These are phyloP conservation scores for Acarospora socialis DNA, from an alignment of 2,329 filamentous ascomycete species.

Conservation along the genomic window DNA sequence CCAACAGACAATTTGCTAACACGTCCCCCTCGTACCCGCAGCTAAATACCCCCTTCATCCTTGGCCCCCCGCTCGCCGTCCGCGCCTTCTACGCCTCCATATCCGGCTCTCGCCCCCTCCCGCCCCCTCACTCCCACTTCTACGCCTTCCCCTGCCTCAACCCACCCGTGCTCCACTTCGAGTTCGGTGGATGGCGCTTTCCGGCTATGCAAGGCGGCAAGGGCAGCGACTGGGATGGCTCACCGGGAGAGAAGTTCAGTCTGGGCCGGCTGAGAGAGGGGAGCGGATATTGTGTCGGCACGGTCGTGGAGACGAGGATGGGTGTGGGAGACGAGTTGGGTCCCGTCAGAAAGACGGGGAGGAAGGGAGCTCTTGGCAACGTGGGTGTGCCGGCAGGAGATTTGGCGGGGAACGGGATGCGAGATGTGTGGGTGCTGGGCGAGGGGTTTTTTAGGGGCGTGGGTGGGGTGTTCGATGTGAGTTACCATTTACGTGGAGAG, in stretches of 20 bases:
- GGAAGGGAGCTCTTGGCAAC: conserved; percentile 7
- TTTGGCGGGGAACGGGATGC: conserved; percentile 14
- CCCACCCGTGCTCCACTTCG: conserved; percentile 17
- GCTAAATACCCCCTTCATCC: conserved; percentile 21
- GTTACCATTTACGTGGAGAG: conserved; percentile 1
- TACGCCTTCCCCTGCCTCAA: conserved; percentile 21
- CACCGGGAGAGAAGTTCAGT: conserved; percentile 15
- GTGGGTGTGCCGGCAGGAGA: conserved; percentile 8
- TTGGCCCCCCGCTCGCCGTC: conserved; percentile 20
- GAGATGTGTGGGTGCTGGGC: conserved; percentile 16
- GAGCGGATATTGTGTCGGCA: conserved; percentile 16
- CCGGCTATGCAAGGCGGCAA: conserved; percentile 13
- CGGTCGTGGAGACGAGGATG: conserved; percentile 16
- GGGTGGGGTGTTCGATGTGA: conserved; percentile 16
- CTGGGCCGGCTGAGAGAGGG: conserved; percentile 14
- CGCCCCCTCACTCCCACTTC: conserved; percentile 16
- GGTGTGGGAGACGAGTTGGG: conserved; percentile 13
- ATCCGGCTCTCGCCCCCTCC: conserved; percentile 20
- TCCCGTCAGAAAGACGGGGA: conserved; percentile 8
- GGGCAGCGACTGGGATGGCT: conserved; percentile 10
- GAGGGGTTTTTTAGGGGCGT: conserved; percentile 16
- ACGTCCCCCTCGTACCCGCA: not conserved
- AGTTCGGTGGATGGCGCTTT: conserved; percentile 18
- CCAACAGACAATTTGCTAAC: too few relatives aligned
- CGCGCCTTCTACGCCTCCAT: conserved; percentile 20